Conservation (phyloP, 306 rosid species). For the Vigna nakashimae region DNA sequence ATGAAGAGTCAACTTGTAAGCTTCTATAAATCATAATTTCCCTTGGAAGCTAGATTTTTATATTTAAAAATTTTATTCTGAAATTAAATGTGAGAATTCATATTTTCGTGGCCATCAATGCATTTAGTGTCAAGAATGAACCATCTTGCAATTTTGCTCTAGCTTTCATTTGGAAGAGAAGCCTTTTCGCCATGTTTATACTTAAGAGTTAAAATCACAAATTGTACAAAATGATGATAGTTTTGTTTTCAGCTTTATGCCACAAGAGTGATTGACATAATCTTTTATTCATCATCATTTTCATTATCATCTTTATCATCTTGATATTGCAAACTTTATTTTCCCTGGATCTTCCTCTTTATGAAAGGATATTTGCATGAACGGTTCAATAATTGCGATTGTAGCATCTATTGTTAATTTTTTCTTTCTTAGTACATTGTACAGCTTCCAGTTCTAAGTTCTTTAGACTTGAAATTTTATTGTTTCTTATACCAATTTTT, state of each 20-base stretch:
- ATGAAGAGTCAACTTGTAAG: conserved; percentile 72
- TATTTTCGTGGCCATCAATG: conserved; percentile 7
- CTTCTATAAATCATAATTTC: conserved; percentile 1
- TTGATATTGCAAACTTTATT: neutral
- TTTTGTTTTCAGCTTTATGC: conserved; percentile 24
- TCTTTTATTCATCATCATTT: neutral
- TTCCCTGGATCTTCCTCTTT: neutral
- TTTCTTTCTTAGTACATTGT: neutral
- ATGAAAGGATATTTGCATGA: neutral
- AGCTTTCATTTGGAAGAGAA: conserved; percentile 10
- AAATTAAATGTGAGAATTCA: neutral
- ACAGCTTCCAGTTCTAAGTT: neutral
- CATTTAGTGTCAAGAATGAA: conserved; percentile 6
- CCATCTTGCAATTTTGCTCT: neutral
- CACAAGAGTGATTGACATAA: neutral
- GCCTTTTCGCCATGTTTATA: neutral
- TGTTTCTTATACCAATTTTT: too few species aligned
- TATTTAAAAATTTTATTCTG: conserved; percentile 9
- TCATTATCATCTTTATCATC: neutral
- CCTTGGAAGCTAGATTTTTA: conserved; percentile 19
- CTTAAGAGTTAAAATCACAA: neutral
- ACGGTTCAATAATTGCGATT: neutral
- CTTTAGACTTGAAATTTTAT: neutral
- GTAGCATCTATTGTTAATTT: neutral
- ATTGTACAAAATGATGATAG: neutral